Conservation (phyloP, 257 asterid genomes). For the Vinca minor region DNA sequence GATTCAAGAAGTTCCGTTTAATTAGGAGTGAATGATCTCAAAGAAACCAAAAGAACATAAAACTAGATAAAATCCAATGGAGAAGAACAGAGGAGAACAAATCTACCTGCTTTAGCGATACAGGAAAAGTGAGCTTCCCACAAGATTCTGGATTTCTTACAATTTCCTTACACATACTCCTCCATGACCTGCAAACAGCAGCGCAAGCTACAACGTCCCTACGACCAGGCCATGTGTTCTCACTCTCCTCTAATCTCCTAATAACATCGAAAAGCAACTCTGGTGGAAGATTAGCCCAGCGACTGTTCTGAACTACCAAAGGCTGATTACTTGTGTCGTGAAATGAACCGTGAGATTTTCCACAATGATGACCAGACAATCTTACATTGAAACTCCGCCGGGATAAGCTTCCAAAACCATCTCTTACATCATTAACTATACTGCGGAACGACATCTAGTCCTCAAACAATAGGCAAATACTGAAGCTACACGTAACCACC, state of each 20-base stretch:
- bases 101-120: slow-evolving; percentile 81
- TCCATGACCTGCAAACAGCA: slow-evolving; percentile 91
- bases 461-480: slow-evolving; percentile 12
- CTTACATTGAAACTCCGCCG: slow-evolving; percentile 70
- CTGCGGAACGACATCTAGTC: slow-evolving; percentile 82
- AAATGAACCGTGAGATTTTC: slow-evolving; percentile 63
- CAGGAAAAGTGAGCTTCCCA: slow-evolving; percentile 88
- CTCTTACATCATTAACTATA: slow-evolving; percentile 82
- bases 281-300: slow-evolving; percentile 93
- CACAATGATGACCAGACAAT: slow-evolving; percentile 60
- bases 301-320: slow-evolving; percentile 51
- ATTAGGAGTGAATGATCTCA: background rate
- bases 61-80: background rate
- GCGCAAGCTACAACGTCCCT: slow-evolving; percentile 83
- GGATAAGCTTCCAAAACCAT: slow-evolving; percentile 80
- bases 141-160: slow-evolving; percentile 64
- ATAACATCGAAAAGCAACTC: slow-evolving; percentile 81
- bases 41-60: background rate
- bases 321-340: slow-evolving; percentile 59
- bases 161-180: slow-evolving; percentile 76
- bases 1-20: background rate
- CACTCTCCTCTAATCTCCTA: slow-evolving; percentile 85
- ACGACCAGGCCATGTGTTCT: slow-evolving; percentile 86
- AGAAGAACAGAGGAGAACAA: background rate
- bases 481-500: background rate